phyloP scores from a whole-genome alignment of 768 basidiomycete species.

The Mycena vitilis region DNA sequence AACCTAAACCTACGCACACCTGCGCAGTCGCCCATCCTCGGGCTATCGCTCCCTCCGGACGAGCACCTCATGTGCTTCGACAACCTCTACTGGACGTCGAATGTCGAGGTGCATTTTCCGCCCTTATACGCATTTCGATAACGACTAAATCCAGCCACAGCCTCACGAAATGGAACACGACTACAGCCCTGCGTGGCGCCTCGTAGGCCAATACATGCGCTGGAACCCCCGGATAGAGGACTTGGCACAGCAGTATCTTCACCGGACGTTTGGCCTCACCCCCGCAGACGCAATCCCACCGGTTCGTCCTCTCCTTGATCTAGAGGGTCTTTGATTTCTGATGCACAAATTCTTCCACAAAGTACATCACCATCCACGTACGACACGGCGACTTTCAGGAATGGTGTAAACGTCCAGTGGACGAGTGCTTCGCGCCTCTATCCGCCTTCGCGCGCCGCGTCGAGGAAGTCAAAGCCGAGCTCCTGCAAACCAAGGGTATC shows the following conservation, averaged over 20 bases:
- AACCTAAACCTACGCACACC: slow-evolving; percentile 5
- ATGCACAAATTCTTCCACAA: no score
- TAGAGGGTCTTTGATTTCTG: no score
- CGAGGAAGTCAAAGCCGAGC: slow-evolving; percentile 43
- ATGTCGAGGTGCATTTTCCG: slow-evolving; percentile 30
- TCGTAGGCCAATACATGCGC: slow-evolving; percentile 46
- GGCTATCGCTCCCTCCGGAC: slow-evolving; percentile 34
- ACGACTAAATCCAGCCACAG: no score
- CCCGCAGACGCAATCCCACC: slow-evolving; percentile 40
- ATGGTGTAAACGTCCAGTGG: slow-evolving; percentile 42
- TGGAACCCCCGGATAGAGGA: slow-evolving; percentile 42
- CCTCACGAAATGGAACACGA: slow-evolving; percentile 35
- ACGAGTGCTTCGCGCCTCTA: slow-evolving; percentile 47
- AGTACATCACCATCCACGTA: slow-evolving; percentile 53
- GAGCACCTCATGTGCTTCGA: slow-evolving; percentile 41
- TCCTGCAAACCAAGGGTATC: slow-evolving; percentile 38
- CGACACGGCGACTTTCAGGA: slow-evolving; percentile 50
- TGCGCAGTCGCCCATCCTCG: slow-evolving; percentile 32
- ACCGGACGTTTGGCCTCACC: slow-evolving; percentile 39
- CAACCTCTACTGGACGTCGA: slow-evolving; percentile 39
- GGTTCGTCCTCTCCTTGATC: no score
- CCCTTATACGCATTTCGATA: no score
- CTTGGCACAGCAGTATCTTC: slow-evolving; percentile 42
- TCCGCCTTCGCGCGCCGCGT: slow-evolving; percentile 44
- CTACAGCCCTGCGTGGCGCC: slow-evolving; percentile 48